Evolutionary conservation across 805 yeast species (phyloP), one percentile per base, ranked within the genome.

Genomic region (Nakazawaea anatomiae): DNA sequence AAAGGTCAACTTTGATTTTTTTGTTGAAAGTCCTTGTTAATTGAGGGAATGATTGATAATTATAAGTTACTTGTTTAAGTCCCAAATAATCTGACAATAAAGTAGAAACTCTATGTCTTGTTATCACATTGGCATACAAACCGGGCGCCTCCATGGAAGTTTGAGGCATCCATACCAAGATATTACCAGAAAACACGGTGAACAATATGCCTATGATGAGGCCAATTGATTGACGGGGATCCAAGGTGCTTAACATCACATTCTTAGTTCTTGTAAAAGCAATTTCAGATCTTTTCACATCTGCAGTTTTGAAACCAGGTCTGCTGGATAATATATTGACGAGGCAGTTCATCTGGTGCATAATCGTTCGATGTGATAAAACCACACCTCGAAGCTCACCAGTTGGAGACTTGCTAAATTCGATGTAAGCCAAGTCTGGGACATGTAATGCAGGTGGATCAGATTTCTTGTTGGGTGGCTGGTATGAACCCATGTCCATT

Each of bases 351-450:
- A 94, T 88, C 62, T 94, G 99, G 57, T 89, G 92, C 62, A 87
- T 76, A 6, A 94, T 79, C 0, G 96, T 90, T 53, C 89, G 74
- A 64, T 94, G 98, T 28, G 94, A 87, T 62, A 94, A 78, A 1
- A 95, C 96, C 36, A 94, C 96, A 14, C 99, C 99, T 52, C 96
- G 75, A 36, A 90, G 68, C 56, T 91, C 95, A 3, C 98, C 98
- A 30, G 87, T 80, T 0, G 97, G 95, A 1, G 95, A 86, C 58
- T 91, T 79, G 0, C 94, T 82, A 61, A 87, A 94, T 68, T 94
- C 99, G 11, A 94, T 91, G 60, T 94, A 94, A 0, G 98, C 97
- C 52, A 94, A 70, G 60, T 89, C 95, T 1, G 91, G 88, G 1
- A 83, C 80, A 57, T 85, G 88, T 43, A 83, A 68, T 0, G 87